These are phyloP conservation scores for Fusarium irregulare DNA, from an alignment of 2,329 filamentous ascomycete species.

Conservation along the genomic window DNA sequence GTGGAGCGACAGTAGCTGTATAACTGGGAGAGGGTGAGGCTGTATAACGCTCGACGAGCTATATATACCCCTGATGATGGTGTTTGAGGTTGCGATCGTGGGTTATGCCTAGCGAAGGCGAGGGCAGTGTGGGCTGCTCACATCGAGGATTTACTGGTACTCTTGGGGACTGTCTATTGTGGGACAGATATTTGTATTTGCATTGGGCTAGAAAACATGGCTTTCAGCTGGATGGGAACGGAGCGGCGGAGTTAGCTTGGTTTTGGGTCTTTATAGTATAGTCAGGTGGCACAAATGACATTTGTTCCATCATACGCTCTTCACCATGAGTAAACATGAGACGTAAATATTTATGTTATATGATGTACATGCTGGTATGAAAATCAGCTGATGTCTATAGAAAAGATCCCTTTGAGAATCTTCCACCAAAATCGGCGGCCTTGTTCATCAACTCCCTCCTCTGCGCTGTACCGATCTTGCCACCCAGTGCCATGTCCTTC, in stretches of 20 bases:
- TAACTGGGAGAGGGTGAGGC: conserved; percentile 20
- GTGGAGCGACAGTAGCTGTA: conserved; percentile 23
- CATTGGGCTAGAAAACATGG: conserved; percentile 45
- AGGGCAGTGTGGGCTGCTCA: conserved; percentile 17
- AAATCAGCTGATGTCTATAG: conserved; percentile 52
- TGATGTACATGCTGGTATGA: background rate
- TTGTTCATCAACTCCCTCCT: conserved; percentile 82
- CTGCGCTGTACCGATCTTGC: conserved; percentile 77
- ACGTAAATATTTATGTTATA: background rate
- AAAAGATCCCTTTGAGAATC: conserved; percentile 82
- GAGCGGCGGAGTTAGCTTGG: conserved; percentile 52
- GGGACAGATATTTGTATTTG: conserved; percentile 43
- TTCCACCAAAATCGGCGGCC: conserved; percentile 82
- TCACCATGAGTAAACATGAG: conserved; percentile 4
- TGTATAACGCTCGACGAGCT: conserved; percentile 34
- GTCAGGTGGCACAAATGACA: conserved; percentile 42
- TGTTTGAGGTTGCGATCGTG: conserved; percentile 5
- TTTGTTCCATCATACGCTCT: conserved; percentile 28
- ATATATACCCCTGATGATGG: conserved; percentile 38
- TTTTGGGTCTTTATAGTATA: conserved; percentile 43
- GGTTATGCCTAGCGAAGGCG: conserved; percentile 11
- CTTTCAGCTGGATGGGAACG: conserved; percentile 45
- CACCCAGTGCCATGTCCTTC: conserved; percentile 88
- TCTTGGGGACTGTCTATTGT: conserved; percentile 35
- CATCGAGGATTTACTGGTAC: conserved; percentile 23